A percentile compares a stretch with the other conserved stretches of the same genome.
Conservation (phyloP, 2,329 filamentous ascomycete species). For the Xylaria sp. region DNA sequence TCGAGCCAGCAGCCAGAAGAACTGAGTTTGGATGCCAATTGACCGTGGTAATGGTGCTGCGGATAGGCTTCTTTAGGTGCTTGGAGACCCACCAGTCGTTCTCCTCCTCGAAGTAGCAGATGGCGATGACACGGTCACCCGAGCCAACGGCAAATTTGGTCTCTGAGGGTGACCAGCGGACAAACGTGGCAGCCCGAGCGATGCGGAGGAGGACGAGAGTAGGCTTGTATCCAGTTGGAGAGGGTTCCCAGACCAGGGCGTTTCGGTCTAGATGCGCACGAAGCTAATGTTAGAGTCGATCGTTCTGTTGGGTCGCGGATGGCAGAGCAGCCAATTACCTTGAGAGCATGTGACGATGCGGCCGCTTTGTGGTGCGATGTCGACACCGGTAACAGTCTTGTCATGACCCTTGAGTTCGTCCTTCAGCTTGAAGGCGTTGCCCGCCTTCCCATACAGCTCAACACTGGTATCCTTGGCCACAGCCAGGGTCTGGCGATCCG, state of each 20-base stretch:
- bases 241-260: slow-evolving; percentile 96
- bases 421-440: slow-evolving; percentile 78
- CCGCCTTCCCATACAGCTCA: slow-evolving; percentile 81
- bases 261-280: slow-evolving; percentile 74
- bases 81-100: slow-evolving; percentile 99
- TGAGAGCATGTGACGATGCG: slow-evolving; percentile 98
- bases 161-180: slow-evolving; percentile 96
- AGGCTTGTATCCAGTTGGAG: slow-evolving; percentile 91
- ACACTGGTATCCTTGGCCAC: slow-evolving; percentile 89
- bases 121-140: slow-evolving; percentile 90
- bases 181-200: slow-evolving; percentile 94
- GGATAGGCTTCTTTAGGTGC: slow-evolving; percentile 98
- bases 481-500: slow-evolving; percentile 85
- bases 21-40: slow-evolving; percentile 98
- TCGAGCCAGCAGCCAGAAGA: slow-evolving; percentile 91
- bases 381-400: slow-evolving; percentile 94
- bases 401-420: slow-evolving; percentile 97
- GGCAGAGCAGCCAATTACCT: slow-evolving; percentile 57
- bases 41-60: slow-evolving; percentile 93
- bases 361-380: slow-evolving; percentile 88
- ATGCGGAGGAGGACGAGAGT: slow-evolving; percentile 96
- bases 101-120: slow-evolving; percentile 99
- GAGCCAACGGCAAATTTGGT: slow-evolving; percentile 97
- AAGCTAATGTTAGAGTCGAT: slow-evolving; percentile 1
- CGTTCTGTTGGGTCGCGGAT: background rate